Evolutionary conservation across 2,329 filamentous ascomycete species (phyloP).

Genomic region (Scytalidium lignicola): DNA sequence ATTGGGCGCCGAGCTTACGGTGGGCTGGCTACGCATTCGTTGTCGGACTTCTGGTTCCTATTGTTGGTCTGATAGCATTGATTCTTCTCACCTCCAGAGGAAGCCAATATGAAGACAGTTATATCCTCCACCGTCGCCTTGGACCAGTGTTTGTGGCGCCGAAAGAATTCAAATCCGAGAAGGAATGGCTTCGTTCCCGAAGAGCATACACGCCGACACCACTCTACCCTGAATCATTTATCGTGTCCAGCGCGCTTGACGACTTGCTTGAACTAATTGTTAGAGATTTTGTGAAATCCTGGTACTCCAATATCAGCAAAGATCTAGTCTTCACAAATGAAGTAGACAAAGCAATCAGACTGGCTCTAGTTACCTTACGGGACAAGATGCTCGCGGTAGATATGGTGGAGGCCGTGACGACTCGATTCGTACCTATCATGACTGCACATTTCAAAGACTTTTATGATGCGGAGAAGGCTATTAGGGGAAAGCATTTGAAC

Average conservation of each 20-base stretch:
- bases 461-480: conserved; percentile 79
- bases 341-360: conserved; percentile 74
- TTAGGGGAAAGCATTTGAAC: conserved; percentile 83
- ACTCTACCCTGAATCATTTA: conserved; percentile 70
- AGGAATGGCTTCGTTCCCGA: conserved; percentile 57
- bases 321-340: conserved; percentile 79
- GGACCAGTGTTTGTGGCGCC: conserved; percentile 56
- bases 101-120: conserved; percentile 34
- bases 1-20: conserved; percentile 77
- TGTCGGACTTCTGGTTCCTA: conserved; percentile 55
- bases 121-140: conserved; percentile 36
- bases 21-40: conserved; percentile 83
- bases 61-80: conserved; percentile 51
- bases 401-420: conserved; percentile 76
- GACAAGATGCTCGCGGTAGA: conserved; percentile 72
- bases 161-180: conserved; percentile 65
- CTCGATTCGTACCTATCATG: conserved; percentile 78
- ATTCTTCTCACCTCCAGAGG: conserved; percentile 58
- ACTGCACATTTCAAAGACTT: conserved; percentile 88
- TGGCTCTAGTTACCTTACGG: conserved; percentile 64
- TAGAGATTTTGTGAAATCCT: conserved; percentile 79
- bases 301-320: conserved; percentile 83
- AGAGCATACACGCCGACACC: conserved; percentile 63
- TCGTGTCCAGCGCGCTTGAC: conserved; percentile 76
- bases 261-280: conserved; percentile 70